These are phyloP conservation scores for Lentinula edodes DNA, from an alignment of 768 basidiomycete genomes.

Conservation along the genomic window DNA sequence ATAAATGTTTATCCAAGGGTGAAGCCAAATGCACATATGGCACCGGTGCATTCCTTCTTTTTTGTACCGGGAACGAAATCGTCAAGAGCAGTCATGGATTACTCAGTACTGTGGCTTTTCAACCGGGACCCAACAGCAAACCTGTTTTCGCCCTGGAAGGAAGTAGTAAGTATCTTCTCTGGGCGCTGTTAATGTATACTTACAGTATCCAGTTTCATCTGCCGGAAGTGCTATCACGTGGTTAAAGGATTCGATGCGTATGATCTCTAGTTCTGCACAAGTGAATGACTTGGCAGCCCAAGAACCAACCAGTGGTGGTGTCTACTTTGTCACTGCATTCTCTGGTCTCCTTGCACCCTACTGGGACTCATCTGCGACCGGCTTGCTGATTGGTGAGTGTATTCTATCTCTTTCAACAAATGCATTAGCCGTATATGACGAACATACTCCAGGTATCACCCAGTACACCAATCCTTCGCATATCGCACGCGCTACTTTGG, in stretches of 20 bases:
- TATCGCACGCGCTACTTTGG: conserved; percentile 90
- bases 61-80: conserved; percentile 87
- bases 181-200: neutral
- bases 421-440: neutral
- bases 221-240: conserved; percentile 96
- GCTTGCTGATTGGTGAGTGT: conserved; percentile 67
- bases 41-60: conserved; percentile 93
- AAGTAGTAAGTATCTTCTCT: conserved; percentile 57
- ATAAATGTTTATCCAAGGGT: conserved; percentile 87
- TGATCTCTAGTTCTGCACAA: conserved; percentile 77
- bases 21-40: conserved; percentile 99
- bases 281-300: conserved; percentile 81
- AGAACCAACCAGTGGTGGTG: conserved; percentile 76
- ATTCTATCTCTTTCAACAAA: neutral
- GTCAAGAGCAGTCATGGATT: conserved; percentile 84
- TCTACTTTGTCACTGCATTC: conserved; percentile 97
- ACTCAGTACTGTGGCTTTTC: conserved; percentile 89
- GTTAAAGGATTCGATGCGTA: conserved; percentile 85
- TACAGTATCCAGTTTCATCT: conserved; percentile 63
- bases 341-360: conserved; percentile 96
- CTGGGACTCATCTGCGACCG: conserved; percentile 95
- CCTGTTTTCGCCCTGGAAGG: conserved; percentile 95
- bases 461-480: conserved; percentile 89
- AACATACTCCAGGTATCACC: conserved; percentile 49
- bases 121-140: conserved; percentile 69